Evolutionary conservation across 176 grass and related monocot species (phyloP), one percentile per base, ranked within the genome.

Genomic region (Lolium multiflorum): DNA sequence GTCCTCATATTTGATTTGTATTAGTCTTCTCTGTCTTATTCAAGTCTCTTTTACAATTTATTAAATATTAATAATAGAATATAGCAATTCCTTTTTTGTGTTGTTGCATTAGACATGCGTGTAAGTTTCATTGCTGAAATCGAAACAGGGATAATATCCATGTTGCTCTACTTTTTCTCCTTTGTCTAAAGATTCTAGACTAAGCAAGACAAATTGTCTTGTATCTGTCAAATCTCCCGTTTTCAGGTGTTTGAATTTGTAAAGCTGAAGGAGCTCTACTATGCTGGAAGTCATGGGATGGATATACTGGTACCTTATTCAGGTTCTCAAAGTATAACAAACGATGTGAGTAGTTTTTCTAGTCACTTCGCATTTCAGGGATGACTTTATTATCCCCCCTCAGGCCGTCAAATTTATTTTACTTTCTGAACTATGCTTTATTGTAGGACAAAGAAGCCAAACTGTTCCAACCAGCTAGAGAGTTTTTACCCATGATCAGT

Each of bases 231-330:
- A 31, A 18, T 6, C 74, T 21, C 6, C 59, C 39, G 17, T 60
- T 28, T 80, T 71, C 83, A 95, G 93, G 90, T 95, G 35, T 83
- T 85, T 38, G 88, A 92, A 75, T 95, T 95, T 82, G 83, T 95
- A 62, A 79, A 86, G 38, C 86, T 92, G 37, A 82, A 87, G 15
- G 93, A 95, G 51, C 84, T 95, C 18, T 91, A 85, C 56, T 92
- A 95, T 56, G 93, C 91, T 24, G 91, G 93, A 26, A 95, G 93
- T 77, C 93, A 95, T 91, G 93, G 91, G 43, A 89, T 93, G 88
- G 93, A 93, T 77, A 93, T 95, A 50, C 68, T 91, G 64, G 76
- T 79, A 81, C 87, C 91, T 78, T 17, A 47, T 7, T 15, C 74
- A 76, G 44, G 65, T 84, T 76, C 25, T 44, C 16, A 84, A 71